phyloP scores from a whole-genome alignment of 2,329 filamentous ascomycete species.

The Penicillium sp. region DNA sequence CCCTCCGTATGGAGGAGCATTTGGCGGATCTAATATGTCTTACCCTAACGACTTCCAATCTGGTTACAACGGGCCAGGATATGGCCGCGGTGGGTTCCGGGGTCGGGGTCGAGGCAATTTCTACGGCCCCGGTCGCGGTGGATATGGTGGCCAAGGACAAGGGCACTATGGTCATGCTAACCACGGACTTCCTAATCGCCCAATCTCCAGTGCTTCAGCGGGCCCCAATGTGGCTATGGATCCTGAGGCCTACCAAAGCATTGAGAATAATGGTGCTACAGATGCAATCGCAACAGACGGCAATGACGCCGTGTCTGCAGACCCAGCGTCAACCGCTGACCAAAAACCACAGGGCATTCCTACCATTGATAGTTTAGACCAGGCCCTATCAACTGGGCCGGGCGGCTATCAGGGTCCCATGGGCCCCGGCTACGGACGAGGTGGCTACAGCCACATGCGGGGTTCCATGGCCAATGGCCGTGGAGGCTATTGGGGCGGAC shows the following conservation, averaged over 20 bases:
- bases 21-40: slow-evolving; percentile 68
- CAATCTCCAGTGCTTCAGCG: slow-evolving; percentile 4
- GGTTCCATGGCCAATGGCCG: slow-evolving; percentile 47
- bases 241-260: not conserved
- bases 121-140: slow-evolving; percentile 41
- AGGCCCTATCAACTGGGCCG: slow-evolving; percentile 22
- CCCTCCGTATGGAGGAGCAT: slow-evolving; percentile 79
- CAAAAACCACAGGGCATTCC: slow-evolving; percentile 27
- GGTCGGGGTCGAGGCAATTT: slow-evolving; percentile 64
- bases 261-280: not conserved
- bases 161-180: slow-evolving; percentile 38
- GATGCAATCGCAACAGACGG: not conserved
- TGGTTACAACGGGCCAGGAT: slow-evolving; percentile 75
- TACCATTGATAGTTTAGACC: slow-evolving; percentile 24
- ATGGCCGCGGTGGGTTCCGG: slow-evolving; percentile 60
- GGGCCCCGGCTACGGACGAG: slow-evolving; percentile 41
- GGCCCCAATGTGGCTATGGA: slow-evolving; percentile 5
- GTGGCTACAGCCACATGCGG: slow-evolving; percentile 45
- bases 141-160: slow-evolving; percentile 40
- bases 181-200: slow-evolving; percentile 33
- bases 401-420: slow-evolving; percentile 26
- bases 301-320: not conserved
- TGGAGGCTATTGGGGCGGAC: slow-evolving; percentile 30
- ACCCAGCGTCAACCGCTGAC: not conserved
- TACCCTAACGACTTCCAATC: slow-evolving; percentile 69